Evolutionary conservation across 352 stramenopile species (phyloP), one percentile per base, ranked within the genome.

Genomic region (Phytophthora tubulina): DNA sequence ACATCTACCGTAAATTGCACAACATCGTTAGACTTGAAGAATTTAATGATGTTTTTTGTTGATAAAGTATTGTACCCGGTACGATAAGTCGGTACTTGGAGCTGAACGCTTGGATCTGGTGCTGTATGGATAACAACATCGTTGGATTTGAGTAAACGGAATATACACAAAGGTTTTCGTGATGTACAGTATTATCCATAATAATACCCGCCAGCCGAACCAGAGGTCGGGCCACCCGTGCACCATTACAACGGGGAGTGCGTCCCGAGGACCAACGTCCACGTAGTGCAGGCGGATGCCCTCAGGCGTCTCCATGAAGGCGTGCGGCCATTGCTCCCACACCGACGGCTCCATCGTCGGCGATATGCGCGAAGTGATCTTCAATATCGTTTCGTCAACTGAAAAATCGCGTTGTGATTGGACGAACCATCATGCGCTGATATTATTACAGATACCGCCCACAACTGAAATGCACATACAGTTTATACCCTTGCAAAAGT

Each of bases 141-240:
- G 52, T 30, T 30, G n/a, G 42, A 27, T 27, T 27, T 27, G 15
- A 31, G 11, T 48, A n/a, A 42, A 32, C 31, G 4, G n/a, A 32
- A 57, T 11, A 5, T 30, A 27, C 15, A 27, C 21, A 27, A 27
- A 2, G 21, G 21, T 2, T 44, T 44, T 15, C 13, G 14, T 46
- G 21, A 27, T 27, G 21, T 27, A 27, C 21, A 27, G 21, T 46
- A n/a, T n/a, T n/a, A n/a, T n/a, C n/a, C n/a, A n/a, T n/a, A n/a
- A n/a, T n/a, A n/a, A n/a, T n/a, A 83, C 74, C 8, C 82, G 78
- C 84, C 86, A 92, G 8, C 83, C 83, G 49, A 90, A 92, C 84
- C 84, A 94, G 41, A 94, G 70, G 62, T 94, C 86, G 9, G 86
- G 86, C 80, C 83, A 94, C 2, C 85, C 86, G 58, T 94, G 87